Base-by-base conservation (phyloP, 768 basidiomycete genomes). In the Leccinum subgranulosum region DNA sequence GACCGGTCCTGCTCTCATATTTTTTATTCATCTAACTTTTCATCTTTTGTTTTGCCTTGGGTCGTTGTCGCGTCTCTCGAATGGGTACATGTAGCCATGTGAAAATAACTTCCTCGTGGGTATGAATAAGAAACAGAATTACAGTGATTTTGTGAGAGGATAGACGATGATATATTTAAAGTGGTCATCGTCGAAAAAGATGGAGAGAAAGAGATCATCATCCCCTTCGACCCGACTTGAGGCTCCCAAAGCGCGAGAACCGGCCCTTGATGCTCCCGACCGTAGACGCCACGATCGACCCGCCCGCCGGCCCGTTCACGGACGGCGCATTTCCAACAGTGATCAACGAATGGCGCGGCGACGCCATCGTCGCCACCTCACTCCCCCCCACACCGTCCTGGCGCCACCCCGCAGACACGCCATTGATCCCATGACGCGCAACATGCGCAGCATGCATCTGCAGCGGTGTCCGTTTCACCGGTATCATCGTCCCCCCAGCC, bases 401-500 rank as follows among this genome's bases (percentile, higher is more conserved):
- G 4, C 83, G 84, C 36, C 88, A 90, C 7, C 87, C 87, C 1
- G 88, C 90, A 27, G 90, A 81, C 6, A 94, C 86, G 1, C 87
- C 90, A 47, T 84, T 87, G 71, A 94, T 87, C 10, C 92, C 92
- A 66, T 93, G 89, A 27, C 88, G 81, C 17, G 91, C 84, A 6
- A 94, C 78, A 61, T 92, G 86, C 6, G 90, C 92, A 0, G 93
- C 79, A 60, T 92, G 88, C 17, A 87, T 80, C 62, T 92, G 90
- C 19, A 94, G 75, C 3, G 88, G 88, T 0, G 92, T 92, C 63
- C 85, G 85, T 61, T 85, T 85, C 53, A 72, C 62, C 27, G 76
- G 65, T 9, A 6, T 69, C 72, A 4, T 6, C 27, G 1, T 58
- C 69, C 76, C 75, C 31, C 31, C 31, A 11, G 11, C 5, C 31